Evolutionary conservation across 78 protist species (phyloP).

Genomic region (Neovahlkampfia damariscottae): DNA sequence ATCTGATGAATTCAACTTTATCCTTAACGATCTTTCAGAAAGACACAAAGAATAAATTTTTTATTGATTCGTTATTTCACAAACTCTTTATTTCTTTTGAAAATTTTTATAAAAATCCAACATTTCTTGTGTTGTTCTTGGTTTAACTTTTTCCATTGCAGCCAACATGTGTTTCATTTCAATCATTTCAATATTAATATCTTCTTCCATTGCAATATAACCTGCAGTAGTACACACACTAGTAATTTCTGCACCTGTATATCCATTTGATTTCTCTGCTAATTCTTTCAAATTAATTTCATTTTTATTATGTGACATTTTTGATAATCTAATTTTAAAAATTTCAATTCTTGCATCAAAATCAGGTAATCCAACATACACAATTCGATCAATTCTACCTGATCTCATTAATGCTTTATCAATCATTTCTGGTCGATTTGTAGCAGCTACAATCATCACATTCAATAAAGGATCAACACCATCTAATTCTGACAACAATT

Average conservation of each 20-base stretch:
- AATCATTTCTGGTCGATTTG: constrained; percentile 85
- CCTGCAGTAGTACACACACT: constrained; percentile 82
- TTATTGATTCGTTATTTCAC: too few relatives aligned
- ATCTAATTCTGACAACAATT: constrained; percentile 86
- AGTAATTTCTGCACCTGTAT: constrained; percentile 86
- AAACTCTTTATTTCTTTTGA: background rate
- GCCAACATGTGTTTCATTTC: background rate
- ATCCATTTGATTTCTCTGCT: constrained; percentile 29
- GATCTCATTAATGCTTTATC: constrained; percentile 88
- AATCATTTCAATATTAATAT: background rate
- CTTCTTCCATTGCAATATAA: constrained; percentile 51
- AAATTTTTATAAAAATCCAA: constrained; percentile 13
- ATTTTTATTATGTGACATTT: constrained; percentile 33
- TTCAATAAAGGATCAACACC: constrained; percentile 58
- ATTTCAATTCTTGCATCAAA: constrained; percentile 43
- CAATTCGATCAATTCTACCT: constrained; percentile 77
- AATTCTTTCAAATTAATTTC: background rate
- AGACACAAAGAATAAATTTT: too few relatives aligned
- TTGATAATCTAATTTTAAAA: constrained; percentile 20
- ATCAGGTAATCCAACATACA: constrained; percentile 72
- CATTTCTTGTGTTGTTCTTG: background rate
- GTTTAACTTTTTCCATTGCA: constrained; percentile 7
- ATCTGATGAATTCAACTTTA: constrained; percentile 51
- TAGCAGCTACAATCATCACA: constrained; percentile 85
- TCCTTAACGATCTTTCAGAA: constrained; percentile 44